phyloP scores from a whole-genome alignment of 257 asterid species.

The Ophiorrhiza pumila region DNA sequence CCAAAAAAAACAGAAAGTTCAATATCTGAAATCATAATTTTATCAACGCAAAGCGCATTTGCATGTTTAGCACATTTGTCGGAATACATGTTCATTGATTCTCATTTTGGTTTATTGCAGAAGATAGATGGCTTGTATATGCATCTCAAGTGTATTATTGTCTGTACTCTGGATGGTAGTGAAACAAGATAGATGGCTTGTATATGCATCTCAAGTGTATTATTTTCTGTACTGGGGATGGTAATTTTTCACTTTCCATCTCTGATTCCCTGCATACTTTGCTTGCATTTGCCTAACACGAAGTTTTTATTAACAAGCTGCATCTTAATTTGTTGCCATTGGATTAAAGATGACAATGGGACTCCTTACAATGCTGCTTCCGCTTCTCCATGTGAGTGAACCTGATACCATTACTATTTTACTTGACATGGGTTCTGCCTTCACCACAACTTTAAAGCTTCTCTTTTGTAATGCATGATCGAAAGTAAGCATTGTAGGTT shows the following conservation, averaged over 20 bases:
- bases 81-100: not conserved
- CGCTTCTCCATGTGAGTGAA: constrained; percentile 65
- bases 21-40: not conserved
- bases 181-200: not conserved
- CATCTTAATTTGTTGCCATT: constrained; percentile 26
- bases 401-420: constrained; percentile 45
- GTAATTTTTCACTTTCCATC: not conserved
- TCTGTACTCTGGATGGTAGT: not conserved
- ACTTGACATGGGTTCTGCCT: constrained; percentile 46
- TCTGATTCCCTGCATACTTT: not conserved
- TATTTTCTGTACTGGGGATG: not conserved
- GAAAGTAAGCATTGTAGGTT: constrained; percentile 53
- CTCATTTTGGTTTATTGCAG: not conserved
- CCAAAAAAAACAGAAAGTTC: not conserved
- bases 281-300: not conserved
- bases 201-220: not conserved
- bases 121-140: not conserved
- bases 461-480: constrained; percentile 38
- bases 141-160: not conserved
- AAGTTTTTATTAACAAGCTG: not conserved
- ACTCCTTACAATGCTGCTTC: constrained; percentile 48
- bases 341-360: constrained; percentile 61
- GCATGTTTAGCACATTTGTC: not conserved
- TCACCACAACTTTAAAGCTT: constrained; percentile 75
- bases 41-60: not conserved